Evolutionary conservation across 2,329 filamentous ascomycete genomes (phyloP), one percentile per base, ranked within the genome.

Genomic region (Colletotrichum sp.): DNA sequence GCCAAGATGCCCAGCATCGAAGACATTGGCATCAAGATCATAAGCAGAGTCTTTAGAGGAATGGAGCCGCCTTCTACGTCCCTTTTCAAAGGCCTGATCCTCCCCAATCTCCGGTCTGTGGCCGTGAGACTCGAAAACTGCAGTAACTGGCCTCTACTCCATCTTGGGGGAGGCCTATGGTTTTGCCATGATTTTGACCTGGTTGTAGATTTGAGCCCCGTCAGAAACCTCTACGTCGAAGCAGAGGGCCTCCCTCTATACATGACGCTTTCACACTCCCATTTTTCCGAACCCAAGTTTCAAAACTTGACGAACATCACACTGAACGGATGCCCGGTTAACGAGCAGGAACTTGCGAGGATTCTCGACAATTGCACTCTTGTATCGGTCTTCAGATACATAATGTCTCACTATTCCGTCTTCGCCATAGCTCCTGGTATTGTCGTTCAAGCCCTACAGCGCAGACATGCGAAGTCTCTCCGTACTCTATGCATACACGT

Each of bases 161-260:
- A 13, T 21, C 43, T 0, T n/a, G 5, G 43, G 2, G 12, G 5
- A 7, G n/a, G 43, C 18, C 0, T 18, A 48, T 1, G 1, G 9
- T 48, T 21, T 52, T 21, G n/a, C n/a, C n/a, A 24, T 12, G 43
- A 52, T 52, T 21, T 13, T 21, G 43, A 52, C n/a, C 43, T 52
- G 43, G n/a, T 52, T 21, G 43, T 52, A 21, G 43, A 52, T 2
- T 21, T 52, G n/a, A 3, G 43, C n/a, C 6, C 10, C 43, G 10
- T 24, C n/a, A 13, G 10, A 52, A 52, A 13, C 0, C 10, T 52
- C 0, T 52, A 52, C 5, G n/a, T 52, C n/a, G 43, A 21, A 52
- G n/a, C 43, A 24, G 43, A 52, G n/a, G 10, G 9, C 3, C n/a
- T 24, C 4, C 9, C 5, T 21, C 43, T n/a, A 21, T 7, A 52